Conservation (phyloP, 164 flowering plant genomes). For the Magnolia changhungtana region DNA sequence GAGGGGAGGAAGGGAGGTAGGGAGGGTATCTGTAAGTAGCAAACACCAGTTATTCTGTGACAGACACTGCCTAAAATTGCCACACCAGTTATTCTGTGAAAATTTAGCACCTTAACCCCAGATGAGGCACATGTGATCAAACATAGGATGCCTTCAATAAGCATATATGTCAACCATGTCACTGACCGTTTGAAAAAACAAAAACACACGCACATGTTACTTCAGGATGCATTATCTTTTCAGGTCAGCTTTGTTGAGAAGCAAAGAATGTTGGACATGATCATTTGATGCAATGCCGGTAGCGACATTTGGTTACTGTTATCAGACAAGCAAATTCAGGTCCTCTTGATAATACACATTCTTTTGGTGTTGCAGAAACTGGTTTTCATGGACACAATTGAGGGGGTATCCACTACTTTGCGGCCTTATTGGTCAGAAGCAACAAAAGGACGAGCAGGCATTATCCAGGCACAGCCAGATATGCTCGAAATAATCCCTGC, state of each 20-base stretch:
- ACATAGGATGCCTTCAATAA: no score
- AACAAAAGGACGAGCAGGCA: conserved; percentile 59
- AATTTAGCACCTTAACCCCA: no score
- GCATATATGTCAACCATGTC: no score
- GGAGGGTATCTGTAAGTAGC: background rate
- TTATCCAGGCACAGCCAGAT: conserved; percentile 78
- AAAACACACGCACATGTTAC: no score
- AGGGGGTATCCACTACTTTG: conserved; percentile 49
- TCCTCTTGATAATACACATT: background rate
- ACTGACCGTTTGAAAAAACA: no score
- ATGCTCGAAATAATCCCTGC: conserved; percentile 89
- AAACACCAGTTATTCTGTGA: background rate
- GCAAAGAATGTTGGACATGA: background rate
- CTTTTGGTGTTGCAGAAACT: conserved; percentile 56
- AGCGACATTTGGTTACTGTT: background rate
- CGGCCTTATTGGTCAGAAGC: conserved; percentile 93
- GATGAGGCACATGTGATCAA: no score
- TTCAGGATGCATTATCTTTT: no score
- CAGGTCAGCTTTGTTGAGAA: background rate
- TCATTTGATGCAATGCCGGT: background rate
- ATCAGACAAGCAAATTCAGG: background rate
- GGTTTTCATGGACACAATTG: conserved; percentile 73
- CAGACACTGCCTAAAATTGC: no score
- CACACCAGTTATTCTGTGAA: no score
- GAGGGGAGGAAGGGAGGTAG: background rate